Evolutionary conservation across 768 basidiomycete genomes (phyloP).

Genomic region (Heimioporus sp.): DNA sequence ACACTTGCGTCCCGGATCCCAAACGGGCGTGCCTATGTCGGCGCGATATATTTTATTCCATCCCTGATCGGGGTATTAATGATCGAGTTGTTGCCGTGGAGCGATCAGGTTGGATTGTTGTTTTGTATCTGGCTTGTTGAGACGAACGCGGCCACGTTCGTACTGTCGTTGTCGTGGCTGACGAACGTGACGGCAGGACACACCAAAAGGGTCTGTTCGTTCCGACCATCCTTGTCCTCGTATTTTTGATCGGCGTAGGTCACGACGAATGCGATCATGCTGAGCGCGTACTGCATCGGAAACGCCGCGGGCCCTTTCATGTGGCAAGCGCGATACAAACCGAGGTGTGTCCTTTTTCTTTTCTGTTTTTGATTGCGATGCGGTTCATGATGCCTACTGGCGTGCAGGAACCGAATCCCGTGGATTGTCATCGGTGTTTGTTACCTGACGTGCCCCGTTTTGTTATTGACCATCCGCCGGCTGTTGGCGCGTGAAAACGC

Average conservation of each 20-base stretch:
- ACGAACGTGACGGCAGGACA: slow-evolving; percentile 66
- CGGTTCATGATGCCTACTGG: no score
- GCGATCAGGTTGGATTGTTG: slow-evolving; percentile 61
- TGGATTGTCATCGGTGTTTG: slow-evolving; percentile 76
- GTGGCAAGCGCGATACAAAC: slow-evolving; percentile 69
- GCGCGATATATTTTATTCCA: slow-evolving; percentile 58
- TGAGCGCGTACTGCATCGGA: slow-evolving; percentile 65
- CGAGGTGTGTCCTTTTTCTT: slow-evolving; percentile 41
- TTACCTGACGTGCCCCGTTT: slow-evolving; percentile 49
- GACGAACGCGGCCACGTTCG: slow-evolving; percentile 57
- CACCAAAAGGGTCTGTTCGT: slow-evolving; percentile 60
- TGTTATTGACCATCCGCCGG: slow-evolving; percentile 49
- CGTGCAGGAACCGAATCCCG: slow-evolving; percentile 63
- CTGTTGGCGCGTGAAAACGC: slow-evolving; percentile 61
- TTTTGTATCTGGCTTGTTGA: slow-evolving; percentile 41
- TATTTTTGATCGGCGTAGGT: slow-evolving; percentile 9
- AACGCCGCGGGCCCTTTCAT: slow-evolving; percentile 73
- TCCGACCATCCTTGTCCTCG: slow-evolving; percentile 4
- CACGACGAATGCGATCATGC: slow-evolving; percentile 63
- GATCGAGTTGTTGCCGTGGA: slow-evolving; percentile 64
- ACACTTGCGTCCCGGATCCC: slow-evolving; percentile 52
- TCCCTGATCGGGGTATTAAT: slow-evolving; percentile 62
- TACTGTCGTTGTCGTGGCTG: slow-evolving; percentile 62
- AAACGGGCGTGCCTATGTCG: slow-evolving; percentile 62
- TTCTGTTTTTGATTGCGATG: background rate